phyloP scores from a whole-genome alignment of 2,329 filamentous ascomycete genomes.

The Lecanicillium sp. region DNA sequence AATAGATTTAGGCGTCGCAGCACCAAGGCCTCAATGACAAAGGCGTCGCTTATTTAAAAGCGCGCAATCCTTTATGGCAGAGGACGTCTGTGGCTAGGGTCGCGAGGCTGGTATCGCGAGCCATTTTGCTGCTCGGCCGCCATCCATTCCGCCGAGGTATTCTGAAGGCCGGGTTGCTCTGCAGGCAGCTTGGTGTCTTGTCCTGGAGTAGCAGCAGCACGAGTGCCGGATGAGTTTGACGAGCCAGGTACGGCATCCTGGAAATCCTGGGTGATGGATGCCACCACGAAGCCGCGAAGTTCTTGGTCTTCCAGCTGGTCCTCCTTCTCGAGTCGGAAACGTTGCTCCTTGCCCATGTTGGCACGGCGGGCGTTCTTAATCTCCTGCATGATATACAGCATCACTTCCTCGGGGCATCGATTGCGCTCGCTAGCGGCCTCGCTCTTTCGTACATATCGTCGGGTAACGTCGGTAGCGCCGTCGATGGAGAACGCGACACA shows the following conservation, averaged over 20 bases:
- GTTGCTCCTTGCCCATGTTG: slow-evolving; percentile 80
- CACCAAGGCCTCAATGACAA: slow-evolving; percentile 7
- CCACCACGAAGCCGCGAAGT: slow-evolving; percentile 65
- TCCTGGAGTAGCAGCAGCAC: slow-evolving; percentile 19
- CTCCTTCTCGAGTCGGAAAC: slow-evolving; percentile 73
- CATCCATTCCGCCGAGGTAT: slow-evolving; percentile 43
- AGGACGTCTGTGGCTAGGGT: slow-evolving; percentile 33
- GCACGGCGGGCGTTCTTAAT: slow-evolving; percentile 76
- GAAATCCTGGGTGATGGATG: slow-evolving; percentile 65
- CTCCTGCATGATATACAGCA: slow-evolving; percentile 87
- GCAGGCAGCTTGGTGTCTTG: slow-evolving; percentile 55
- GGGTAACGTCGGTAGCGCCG: slow-evolving; percentile 60
- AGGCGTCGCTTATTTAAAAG: slow-evolving; percentile 5
- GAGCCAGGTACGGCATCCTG: slow-evolving; percentile 55
- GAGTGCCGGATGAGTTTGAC: slow-evolving; percentile 18
- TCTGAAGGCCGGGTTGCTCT: slow-evolving; percentile 48
- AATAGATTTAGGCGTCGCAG: slow-evolving; percentile 8
- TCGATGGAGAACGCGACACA: slow-evolving; percentile 95
- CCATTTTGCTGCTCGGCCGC: slow-evolving; percentile 37
- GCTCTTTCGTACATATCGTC: slow-evolving; percentile 62
- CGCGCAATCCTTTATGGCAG: slow-evolving; percentile 20
- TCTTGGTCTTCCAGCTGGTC: slow-evolving; percentile 70
- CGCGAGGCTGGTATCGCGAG: slow-evolving; percentile 34
- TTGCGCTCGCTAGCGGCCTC: slow-evolving; percentile 68
- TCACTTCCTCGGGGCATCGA: slow-evolving; percentile 78